Evolutionary conservation across 1,284 basidiomycete genomes (phyloP), one percentile per base, ranked within the genome.

Genomic region (Marasmius fiardii): DNA sequence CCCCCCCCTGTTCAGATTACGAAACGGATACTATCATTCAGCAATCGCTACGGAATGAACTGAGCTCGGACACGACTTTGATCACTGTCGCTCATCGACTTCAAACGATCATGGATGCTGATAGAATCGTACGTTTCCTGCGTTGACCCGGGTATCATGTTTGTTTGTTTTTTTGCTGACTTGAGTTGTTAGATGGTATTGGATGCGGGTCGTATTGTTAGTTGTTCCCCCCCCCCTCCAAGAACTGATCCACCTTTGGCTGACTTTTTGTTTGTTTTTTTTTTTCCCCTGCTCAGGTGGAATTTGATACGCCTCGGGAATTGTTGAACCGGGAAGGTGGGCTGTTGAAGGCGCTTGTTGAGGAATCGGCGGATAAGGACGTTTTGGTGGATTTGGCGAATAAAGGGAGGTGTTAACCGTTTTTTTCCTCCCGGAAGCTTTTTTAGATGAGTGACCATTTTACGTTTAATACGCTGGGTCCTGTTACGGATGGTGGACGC

Each of bases 71-170:
- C 53, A 74, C 75, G 11, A 83, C 80, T 0, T 59, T 82, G 3
- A 70, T 84, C 41, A 82, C 77, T 8, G 71, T 83, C 44, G 82
- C 82, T 0, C 82, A 83, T 65, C 75, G 82, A 18, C 66, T 84
- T 14, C 79, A 80, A 56, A 82, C 80, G 0, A 76, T 83, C 59
- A 80, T 80, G 70, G 81, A 82, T 53, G 70, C 74, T 0, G 75
- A 77, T 55, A 74, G 71, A 54, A 72, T 75, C 47, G 74, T 72
- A 51, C 45, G 71, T 60, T 37, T 6, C 20, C 14, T 4, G 5
- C 18, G 5, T 14, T 26, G 20, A 3, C 14, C 41, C 67, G 68
- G 55, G n/a, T 43, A 26, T n/a, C 28, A 18, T 16, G 21, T n/a
- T 18, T 39, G 16, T 33, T 18, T 18, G 4, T 12, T 28, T 11